A percentile compares a stretch with the other conserved stretches of the same genome.
Conservation (phyloP, 2,329 filamentous ascomycete species). For the Cordyceps cateniannulata region DNA sequence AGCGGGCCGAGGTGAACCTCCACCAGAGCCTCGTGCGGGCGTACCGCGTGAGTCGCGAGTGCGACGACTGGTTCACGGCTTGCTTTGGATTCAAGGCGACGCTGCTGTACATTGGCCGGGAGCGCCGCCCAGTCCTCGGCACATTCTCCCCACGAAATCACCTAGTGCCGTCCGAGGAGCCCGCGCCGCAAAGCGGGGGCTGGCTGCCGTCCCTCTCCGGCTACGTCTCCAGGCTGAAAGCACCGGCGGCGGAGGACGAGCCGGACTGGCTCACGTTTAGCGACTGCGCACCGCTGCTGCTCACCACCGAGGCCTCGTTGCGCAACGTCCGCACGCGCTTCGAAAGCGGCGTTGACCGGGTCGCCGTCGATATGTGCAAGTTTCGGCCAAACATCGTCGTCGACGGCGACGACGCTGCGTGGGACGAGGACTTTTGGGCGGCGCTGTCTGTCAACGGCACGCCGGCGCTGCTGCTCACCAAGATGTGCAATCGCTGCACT, state of each 20-base stretch:
- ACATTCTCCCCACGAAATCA: constrained; percentile 38
- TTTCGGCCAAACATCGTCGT: constrained; percentile 71
- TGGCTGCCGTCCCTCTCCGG: constrained; percentile 30
- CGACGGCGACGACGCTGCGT: constrained; percentile 50
- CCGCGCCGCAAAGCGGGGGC: constrained; percentile 22
- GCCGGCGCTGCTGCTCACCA: constrained; percentile 51
- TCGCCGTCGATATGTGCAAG: constrained; percentile 53
- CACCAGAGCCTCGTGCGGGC: constrained; percentile 51
- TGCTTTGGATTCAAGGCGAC: constrained; percentile 57
- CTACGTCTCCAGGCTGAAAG: constrained; percentile 22
- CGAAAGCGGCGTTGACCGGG: constrained; percentile 29
- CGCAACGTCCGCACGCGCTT: constrained; percentile 55
- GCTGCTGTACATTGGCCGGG: constrained; percentile 59
- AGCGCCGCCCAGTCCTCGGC: constrained; percentile 53
- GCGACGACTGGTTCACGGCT: constrained; percentile 60
- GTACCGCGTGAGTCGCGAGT: constrained; percentile 55
- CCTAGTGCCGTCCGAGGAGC: constrained; percentile 14
- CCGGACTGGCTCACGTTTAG: constrained; percentile 59
- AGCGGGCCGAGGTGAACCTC: constrained; percentile 47
- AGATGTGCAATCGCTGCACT: constrained; percentile 62
- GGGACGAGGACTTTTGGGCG: constrained; percentile 68
- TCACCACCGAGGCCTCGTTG: constrained; percentile 66
- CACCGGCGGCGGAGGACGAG: constrained; percentile 16
- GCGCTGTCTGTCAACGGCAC: constrained; percentile 42
- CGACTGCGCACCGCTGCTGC: constrained; percentile 68